These are phyloP conservation scores for Pichia norvegensis DNA, from an alignment of 1,139 yeast species.

Conservation along the genomic window DNA sequence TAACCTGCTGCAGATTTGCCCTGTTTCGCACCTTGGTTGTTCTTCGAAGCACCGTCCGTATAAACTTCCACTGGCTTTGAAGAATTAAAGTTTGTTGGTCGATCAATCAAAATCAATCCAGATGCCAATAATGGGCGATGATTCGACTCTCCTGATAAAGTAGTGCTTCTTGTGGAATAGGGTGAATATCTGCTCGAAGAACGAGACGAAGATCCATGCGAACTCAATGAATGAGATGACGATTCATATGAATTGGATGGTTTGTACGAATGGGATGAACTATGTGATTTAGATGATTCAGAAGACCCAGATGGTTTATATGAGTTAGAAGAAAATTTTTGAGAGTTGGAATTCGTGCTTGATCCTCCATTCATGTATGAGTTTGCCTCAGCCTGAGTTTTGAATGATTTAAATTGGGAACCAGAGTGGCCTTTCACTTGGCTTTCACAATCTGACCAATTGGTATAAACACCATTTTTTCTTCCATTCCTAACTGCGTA, in stretches of 20 bases:
- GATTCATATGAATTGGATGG: no score
- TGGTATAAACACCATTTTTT: conserved; percentile 14
- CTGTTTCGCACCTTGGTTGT: conserved; percentile 21
- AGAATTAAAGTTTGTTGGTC: background rate
- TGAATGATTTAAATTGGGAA: conserved; percentile 16
- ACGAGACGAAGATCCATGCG: no score
- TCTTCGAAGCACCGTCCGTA: conserved; percentile 63
- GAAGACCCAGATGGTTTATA: background rate
- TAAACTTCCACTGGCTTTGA: conserved; percentile 31
- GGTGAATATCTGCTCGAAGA: background rate
- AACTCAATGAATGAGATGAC: no score
- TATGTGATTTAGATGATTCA: no score
- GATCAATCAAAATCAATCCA: background rate
- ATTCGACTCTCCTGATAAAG: background rate
- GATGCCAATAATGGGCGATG: background rate
- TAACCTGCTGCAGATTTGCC: conserved; percentile 44
- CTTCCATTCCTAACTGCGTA: conserved; percentile 20
- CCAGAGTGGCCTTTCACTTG: conserved; percentile 15
- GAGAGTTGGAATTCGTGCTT: background rate
- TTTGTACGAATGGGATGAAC: no score
- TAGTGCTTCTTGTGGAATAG: background rate
- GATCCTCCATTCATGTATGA: conserved; percentile 7
- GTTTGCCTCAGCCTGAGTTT: conserved; percentile 12
- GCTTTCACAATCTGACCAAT: conserved; percentile 15
- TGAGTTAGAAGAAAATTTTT: background rate